phyloP scores from a whole-genome alignment of 306 rosid species.

The Casuarina glauca region DNA sequence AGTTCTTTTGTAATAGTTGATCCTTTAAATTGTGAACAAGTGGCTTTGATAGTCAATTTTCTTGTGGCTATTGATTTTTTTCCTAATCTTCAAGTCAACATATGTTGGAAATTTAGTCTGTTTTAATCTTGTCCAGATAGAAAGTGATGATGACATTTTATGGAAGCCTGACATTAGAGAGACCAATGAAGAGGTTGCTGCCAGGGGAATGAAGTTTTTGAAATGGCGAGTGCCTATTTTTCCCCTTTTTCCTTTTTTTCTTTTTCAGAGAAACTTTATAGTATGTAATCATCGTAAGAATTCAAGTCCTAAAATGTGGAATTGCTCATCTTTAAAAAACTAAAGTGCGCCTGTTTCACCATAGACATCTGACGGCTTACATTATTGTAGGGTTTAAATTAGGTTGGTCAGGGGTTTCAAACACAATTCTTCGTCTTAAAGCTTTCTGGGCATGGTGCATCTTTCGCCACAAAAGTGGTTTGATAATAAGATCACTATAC shows the following conservation, averaged over 20 bases:
- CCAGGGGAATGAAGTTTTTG: constrained; percentile 76
- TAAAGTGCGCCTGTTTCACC: not conserved
- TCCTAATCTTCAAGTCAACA: constrained; percentile 20
- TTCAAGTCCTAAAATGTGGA: not conserved
- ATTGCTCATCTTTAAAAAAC: not conserved
- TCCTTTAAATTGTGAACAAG: constrained; percentile 9
- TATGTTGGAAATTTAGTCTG: constrained; percentile 24
- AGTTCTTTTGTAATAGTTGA: constrained; percentile 14
- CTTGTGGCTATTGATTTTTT: constrained; percentile 14
- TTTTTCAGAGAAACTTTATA: not conserved
- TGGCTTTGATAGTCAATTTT: not conserved
- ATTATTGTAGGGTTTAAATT: not conserved
- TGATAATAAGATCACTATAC: not conserved
- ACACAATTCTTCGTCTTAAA: not conserved
- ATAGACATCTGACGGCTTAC: not conserved
- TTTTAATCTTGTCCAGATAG: constrained; percentile 52
- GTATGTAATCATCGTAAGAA: not conserved
- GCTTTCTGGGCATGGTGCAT: not conserved
- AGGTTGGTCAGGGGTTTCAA: not conserved
- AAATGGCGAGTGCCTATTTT: constrained; percentile 57
- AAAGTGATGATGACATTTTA: constrained; percentile 67
- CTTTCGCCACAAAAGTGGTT: not conserved
- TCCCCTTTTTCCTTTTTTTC: not conserved
- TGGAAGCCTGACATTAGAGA: constrained; percentile 83
- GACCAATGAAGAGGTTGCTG: constrained; percentile 69